These are phyloP conservation scores for Saccharomycopsis sp. DNA, from an alignment of 805 yeast species.

Conservation along the genomic window DNA sequence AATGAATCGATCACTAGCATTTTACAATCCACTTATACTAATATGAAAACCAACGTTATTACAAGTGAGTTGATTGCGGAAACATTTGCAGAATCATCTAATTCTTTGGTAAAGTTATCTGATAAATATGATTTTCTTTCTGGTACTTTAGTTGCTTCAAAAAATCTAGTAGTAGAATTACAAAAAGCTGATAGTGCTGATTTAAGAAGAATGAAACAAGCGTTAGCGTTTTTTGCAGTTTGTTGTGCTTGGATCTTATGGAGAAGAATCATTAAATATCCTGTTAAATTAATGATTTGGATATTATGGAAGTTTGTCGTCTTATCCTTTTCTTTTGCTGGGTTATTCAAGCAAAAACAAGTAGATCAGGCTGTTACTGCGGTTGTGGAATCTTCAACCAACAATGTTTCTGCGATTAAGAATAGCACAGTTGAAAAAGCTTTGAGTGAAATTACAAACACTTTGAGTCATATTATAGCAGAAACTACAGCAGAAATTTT, in stretches of 20 bases:
- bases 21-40: conserved; percentile 10
- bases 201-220: conserved; percentile 13
- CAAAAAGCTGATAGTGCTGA: conserved; percentile 16
- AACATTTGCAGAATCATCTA: conserved; percentile 13
- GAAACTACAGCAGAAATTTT: no score
- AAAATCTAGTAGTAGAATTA: conserved; percentile 11
- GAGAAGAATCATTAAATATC: conserved; percentile 15
- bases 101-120: conserved; percentile 7
- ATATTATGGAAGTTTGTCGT: not conserved
- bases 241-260: conserved; percentile 17
- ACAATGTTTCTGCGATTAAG: no score
- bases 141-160: conserved; percentile 7
- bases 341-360: no score
- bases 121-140: conserved; percentile 13
- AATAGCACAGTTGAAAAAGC: no score
- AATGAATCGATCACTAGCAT: conserved; percentile 13
- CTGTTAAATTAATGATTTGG: conserved; percentile 14
- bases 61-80: conserved; percentile 14
- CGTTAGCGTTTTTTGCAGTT: conserved; percentile 13
- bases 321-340: not conserved
- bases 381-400: no score
- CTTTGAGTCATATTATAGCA: no score
- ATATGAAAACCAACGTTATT: conserved; percentile 17
- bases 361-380: no score
- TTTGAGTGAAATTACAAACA: no score